These are phyloP conservation scores for Cantharellus cinnabarinus DNA, from an alignment of 768 basidiomycete species.

Conservation along the genomic window DNA sequence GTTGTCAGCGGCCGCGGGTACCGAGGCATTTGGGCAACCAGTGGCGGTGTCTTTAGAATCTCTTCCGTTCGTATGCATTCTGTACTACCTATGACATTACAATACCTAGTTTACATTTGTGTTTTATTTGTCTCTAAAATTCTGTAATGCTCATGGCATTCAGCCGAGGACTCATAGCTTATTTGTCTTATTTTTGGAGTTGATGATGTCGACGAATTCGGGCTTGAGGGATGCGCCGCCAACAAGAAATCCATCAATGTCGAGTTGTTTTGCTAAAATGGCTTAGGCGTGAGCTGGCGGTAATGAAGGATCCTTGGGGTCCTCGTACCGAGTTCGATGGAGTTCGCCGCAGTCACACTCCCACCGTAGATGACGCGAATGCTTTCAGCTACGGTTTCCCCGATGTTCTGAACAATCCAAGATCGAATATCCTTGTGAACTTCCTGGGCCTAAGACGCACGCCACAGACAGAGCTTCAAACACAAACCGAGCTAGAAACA, in stretches of 20 bases:
- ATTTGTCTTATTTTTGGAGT: conserved; percentile 14
- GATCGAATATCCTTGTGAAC: conserved; percentile 66
- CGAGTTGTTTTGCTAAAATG: conserved; percentile 40
- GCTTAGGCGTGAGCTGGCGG: not conserved
- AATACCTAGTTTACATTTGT: too few relatives aligned
- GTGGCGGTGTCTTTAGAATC: too few relatives aligned
- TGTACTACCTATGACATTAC: too few relatives aligned
- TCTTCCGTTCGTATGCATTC: too few relatives aligned
- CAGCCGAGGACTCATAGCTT: too few relatives aligned
- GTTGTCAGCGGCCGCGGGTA: too few relatives aligned
- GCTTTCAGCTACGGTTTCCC: conserved; percentile 41
- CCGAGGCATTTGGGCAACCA: too few relatives aligned
- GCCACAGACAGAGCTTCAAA: not conserved
- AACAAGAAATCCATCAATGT: conserved; percentile 96
- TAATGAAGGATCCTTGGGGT: not conserved
- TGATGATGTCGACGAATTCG: conserved; percentile 86
- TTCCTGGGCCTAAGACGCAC: conserved; percentile 61
- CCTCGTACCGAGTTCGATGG: conserved; percentile 60
- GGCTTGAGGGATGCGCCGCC: conserved; percentile 96
- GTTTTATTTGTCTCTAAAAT: too few relatives aligned
- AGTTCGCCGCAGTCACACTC: conserved; percentile 77
- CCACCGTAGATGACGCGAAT: conserved; percentile 93
- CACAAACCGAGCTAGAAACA: not conserved
- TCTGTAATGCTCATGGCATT: too few relatives aligned
- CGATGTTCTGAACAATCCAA: conserved; percentile 48